Conservation (phyloP, 768 basidiomycete genomes). For the Rhodocollybia butyracea region DNA sequence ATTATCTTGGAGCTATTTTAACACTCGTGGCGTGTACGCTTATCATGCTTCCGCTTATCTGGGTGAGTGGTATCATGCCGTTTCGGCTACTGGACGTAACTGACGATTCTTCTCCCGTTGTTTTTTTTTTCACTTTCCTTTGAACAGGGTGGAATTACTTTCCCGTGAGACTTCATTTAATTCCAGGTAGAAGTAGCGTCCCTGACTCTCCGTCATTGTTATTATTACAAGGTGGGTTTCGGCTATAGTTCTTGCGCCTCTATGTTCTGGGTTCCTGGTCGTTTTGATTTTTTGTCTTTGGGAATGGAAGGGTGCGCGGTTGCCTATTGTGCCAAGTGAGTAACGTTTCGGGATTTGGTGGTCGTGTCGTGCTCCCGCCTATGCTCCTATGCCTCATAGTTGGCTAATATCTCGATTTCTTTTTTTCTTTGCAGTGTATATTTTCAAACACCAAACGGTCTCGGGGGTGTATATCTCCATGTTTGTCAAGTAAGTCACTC, state of each 20-base stretch:
- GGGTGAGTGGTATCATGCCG: conserved; percentile 42
- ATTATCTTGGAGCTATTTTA: conserved; percentile 57
- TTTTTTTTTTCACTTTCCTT: background rate
- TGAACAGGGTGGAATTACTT: conserved; percentile 63
- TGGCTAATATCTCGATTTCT: background rate
- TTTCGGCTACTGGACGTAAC: no score
- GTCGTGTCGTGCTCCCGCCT: no score
- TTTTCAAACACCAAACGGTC: conserved; percentile 66
- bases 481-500: conserved; percentile 53
- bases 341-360: no score
- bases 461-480: conserved; percentile 66
- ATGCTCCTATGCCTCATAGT: background rate
- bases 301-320: conserved; percentile 67
- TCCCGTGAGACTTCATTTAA: no score
- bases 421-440: conserved; percentile 52
- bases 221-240: no score
- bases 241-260: conserved; percentile 56
- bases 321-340: conserved; percentile 74
- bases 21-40: conserved; percentile 61
- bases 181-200: no score
- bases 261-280: conserved; percentile 53
- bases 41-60: conserved; percentile 68
- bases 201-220: no score
- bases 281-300: conserved; percentile 60
- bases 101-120: background rate